Percentiles rank a stretch among this genome's conserved stretches.
Conservation (phyloP, 192 early-diverging fungal species). For the Cetraspora pellucida region DNA sequence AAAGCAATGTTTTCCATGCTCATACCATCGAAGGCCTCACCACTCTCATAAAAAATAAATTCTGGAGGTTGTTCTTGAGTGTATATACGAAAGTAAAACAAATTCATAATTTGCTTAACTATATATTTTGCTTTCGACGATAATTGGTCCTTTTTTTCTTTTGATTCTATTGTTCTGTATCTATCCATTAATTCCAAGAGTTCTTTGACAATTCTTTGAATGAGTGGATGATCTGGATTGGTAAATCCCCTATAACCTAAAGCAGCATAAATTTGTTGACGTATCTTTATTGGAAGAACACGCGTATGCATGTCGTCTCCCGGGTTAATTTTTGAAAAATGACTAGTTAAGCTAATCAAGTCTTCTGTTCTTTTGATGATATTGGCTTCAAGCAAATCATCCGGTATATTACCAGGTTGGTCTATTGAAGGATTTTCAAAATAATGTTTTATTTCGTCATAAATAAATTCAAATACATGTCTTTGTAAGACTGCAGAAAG, state of each 20-base stretch:
- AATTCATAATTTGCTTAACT: neutral
- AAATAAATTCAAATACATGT: too few species aligned
- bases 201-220: neutral
- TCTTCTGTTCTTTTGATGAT: neutral
- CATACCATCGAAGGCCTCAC: neutral
- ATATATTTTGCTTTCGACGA: neutral
- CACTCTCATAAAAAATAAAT: conserved; percentile 4
- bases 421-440: too few species aligned
- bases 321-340: neutral
- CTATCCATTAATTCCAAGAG: neutral
- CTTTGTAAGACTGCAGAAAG: too few species aligned
- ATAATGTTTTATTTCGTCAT: too few species aligned
- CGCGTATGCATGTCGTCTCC: neutral
- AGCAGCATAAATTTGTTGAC: conserved; percentile 22
- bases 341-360: neutral
- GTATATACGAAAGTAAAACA: conserved; percentile 14
- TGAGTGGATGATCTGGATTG: conserved; percentile 4
- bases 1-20: neutral
- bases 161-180: neutral
- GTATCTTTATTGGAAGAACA: conserved; percentile 22
- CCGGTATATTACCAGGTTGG: too few species aligned
- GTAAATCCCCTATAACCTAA: neutral
- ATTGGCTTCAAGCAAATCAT: neutral
- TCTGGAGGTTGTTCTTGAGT: conserved; percentile 4
- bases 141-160: neutral